These are phyloP conservation scores for Podospora bellae-mahoneyi DNA, from an alignment of 495 filamentous ascomycete genomes.

Conservation along the genomic window DNA sequence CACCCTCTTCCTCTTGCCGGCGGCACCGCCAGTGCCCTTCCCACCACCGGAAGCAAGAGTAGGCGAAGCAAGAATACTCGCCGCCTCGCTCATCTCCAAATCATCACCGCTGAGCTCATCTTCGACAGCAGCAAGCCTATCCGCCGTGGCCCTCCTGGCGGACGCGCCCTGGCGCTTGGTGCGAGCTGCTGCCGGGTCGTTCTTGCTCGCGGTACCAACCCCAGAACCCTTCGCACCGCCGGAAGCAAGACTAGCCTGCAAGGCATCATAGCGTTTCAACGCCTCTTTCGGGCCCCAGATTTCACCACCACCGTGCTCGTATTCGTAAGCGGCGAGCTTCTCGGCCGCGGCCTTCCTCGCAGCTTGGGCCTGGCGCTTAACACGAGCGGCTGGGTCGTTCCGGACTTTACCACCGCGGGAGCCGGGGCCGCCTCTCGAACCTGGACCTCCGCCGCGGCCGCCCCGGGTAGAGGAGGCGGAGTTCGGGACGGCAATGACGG, in stretches of 20 bases:
- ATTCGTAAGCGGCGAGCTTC: slow-evolving; percentile 27
- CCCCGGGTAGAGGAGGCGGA: background rate
- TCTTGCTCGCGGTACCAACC: background rate
- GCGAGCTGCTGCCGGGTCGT: slow-evolving; percentile 14
- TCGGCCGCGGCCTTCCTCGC: slow-evolving; percentile 11
- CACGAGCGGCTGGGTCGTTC: slow-evolving; percentile 16
- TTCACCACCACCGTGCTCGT: slow-evolving; percentile 33
- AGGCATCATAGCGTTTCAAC: background rate
- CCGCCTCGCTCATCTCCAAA: slow-evolving; percentile 27
- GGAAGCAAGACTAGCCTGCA: background rate
- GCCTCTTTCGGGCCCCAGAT: too few relatives aligned
- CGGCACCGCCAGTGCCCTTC: background rate
- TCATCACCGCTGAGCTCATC: slow-evolving; percentile 33
- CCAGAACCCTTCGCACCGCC: slow-evolving; percentile 6
- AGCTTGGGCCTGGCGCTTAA: slow-evolving; percentile 29
- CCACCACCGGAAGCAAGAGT: slow-evolving; percentile 34
- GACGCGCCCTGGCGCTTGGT: slow-evolving; percentile 30
- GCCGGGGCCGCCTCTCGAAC: slow-evolving; percentile 30
- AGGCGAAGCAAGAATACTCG: slow-evolving; percentile 43
- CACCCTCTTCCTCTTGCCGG: slow-evolving; percentile 49
- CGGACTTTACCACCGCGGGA: slow-evolving; percentile 21
- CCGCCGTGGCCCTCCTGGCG: slow-evolving; percentile 10
- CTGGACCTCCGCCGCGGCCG: slow-evolving; percentile 44
- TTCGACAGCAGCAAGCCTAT: slow-evolving; percentile 28
- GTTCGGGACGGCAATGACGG: background rate